phyloP scores from a whole-genome alignment of 495 filamentous ascomycete genomes.

The Talaromyces ruber region DNA sequence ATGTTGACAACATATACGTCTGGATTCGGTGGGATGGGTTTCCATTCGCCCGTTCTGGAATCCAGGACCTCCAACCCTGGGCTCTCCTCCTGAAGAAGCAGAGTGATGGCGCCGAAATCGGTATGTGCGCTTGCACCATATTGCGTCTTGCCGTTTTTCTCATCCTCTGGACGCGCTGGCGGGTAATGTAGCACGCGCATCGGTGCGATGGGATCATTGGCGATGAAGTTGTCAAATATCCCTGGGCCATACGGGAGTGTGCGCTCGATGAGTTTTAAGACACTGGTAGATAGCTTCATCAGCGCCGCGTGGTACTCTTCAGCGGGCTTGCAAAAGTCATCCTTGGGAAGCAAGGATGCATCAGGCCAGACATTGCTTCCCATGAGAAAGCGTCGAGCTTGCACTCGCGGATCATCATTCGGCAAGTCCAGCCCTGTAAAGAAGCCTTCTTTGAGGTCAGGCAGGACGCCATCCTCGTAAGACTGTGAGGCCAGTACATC shows the following conservation, averaged over 20 bases:
- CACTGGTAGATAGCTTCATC: slow-evolving; percentile 4
- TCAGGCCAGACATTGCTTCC: slow-evolving; percentile 22
- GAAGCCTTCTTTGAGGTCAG: slow-evolving; percentile 26
- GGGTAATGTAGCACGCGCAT: slow-evolving; percentile 30
- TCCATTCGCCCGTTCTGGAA: slow-evolving; percentile 16
- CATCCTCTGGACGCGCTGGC: slow-evolving; percentile 6
- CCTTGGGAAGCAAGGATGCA: slow-evolving; percentile 3
- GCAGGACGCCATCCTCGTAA: slow-evolving; percentile 14
- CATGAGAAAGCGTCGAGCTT: slow-evolving; percentile 12
- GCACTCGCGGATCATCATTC: slow-evolving; percentile 19
- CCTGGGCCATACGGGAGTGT: slow-evolving; percentile 16
- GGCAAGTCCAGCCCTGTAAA: slow-evolving; percentile 19
- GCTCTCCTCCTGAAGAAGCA: slow-evolving; percentile 25
- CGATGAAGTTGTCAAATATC: slow-evolving; percentile 20
- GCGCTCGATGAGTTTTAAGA: slow-evolving; percentile 14
- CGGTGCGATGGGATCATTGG: slow-evolving; percentile 12
- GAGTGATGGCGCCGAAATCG: slow-evolving; percentile 29
- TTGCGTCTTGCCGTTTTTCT: slow-evolving; percentile 10
- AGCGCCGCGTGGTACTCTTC: slow-evolving; percentile 15
- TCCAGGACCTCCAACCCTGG: slow-evolving; percentile 25
- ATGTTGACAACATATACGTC: slow-evolving; percentile 28
- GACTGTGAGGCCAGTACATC: slow-evolving; percentile 17
- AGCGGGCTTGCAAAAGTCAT: slow-evolving; percentile 12
- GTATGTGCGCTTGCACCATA: slow-evolving; percentile 26
- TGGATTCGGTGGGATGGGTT: slow-evolving; percentile 16